phyloP scores from a whole-genome alignment of 176 grass and related monocot species.

The Cenchrus fungigraminus region DNA sequence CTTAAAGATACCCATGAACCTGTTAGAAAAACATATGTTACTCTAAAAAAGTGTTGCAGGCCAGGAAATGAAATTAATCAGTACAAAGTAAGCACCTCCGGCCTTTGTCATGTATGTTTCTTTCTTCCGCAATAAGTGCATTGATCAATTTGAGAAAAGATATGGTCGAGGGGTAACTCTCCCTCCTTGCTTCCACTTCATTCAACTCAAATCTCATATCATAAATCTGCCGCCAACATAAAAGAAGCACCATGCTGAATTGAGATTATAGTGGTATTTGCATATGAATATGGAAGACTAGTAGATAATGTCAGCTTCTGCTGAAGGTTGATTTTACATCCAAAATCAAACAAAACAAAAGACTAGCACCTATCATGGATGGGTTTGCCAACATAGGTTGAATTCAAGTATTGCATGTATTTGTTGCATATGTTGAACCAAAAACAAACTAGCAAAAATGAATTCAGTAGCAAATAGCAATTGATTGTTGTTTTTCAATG shows the following conservation, averaged over 20 bases:
- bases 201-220: conserved; percentile 99
- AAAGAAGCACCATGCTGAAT: conserved; percentile 31
- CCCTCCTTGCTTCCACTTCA: conserved; percentile 96
- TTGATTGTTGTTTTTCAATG: neutral
- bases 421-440: neutral
- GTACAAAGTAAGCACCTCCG: conserved; percentile 61
- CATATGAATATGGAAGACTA: neutral
- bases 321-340: neutral
- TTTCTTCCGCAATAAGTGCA: conserved; percentile 92
- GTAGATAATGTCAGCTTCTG: neutral
- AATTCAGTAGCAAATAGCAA: neutral
- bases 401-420: neutral
- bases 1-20: conserved; percentile 93
- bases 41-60: conserved; percentile 25
- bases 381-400: neutral
- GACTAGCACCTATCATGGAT: neutral
- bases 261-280: conserved; percentile 18
- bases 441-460: neutral
- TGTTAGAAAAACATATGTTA: conserved; percentile 30
- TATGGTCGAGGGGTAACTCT: conserved; percentile 96
- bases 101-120: conserved; percentile 78
- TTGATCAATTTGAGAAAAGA: conserved; percentile 96
- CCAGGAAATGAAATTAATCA: conserved; percentile 13
- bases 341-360: neutral
- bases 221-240: conserved; percentile 66